Evolutionary conservation across 2,329 filamentous ascomycete species (phyloP), one percentile per base, ranked within the genome.

Genomic region (Sordariomycetes sp.): DNA sequence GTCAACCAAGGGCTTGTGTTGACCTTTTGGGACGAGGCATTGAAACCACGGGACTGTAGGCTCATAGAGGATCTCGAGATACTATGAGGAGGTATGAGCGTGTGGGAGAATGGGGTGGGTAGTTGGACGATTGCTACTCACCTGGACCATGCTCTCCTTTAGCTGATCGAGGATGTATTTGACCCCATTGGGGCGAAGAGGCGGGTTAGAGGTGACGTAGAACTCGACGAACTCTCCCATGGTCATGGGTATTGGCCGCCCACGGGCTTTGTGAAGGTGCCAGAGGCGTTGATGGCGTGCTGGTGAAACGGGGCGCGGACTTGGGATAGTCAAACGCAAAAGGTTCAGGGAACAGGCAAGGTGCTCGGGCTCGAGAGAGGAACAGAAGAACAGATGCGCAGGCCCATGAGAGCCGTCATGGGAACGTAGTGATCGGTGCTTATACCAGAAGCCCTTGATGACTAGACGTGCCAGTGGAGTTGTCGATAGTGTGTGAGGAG

Each of bases 41-140:
- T 71, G 71, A 58, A 72, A 70, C 65, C 67, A 70, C 1, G 69
- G 64, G 0, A 65, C 58, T 0, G 69, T 65, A 1, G 69, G 68
- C 28, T 72, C 69, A 35, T 71, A 72, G 3, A 72, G 62, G 6
- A 72, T 61, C 53, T 72, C 70, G 0, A 64, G 10, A 17, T 24
- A 56, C 57, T 58, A 48, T 45, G 34, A n/a, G 34, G 20, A 10
- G 17, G n/a, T 3, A n/a, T 48, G 8, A 54, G 51, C 36, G 3
- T 54, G 0, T 0, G 7, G 64, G 59, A 28, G 58, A 35, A 56
- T 60, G n/a, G 15, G 56, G n/a, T n/a, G 13, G 22, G 48, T 54
- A 17, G 20, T 42, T 48, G n/a, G 42, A 1, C 2, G 20, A 22
- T 32, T 24, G 10, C 42, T 13, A 12, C 63, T 59, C 60, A 65